Conservation (phyloP, 495 filamentous ascomycete species). For the Aspergillus diversus region DNA sequence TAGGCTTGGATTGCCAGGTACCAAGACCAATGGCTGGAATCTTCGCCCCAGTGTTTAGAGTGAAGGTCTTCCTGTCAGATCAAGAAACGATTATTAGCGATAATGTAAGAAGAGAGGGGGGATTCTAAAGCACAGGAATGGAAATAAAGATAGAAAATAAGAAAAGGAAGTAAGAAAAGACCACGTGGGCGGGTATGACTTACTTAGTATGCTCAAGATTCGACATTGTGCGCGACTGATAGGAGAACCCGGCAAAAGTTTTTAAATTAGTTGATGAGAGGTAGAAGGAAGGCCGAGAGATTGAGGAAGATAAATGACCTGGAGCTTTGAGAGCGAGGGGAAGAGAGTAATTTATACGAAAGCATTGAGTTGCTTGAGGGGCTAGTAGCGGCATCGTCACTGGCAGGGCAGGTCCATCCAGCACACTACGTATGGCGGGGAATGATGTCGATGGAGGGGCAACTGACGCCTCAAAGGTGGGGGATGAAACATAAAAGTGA, state of each 20-base stretch:
- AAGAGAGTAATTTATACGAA: constrained; percentile 21
- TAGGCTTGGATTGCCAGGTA: constrained; percentile 75
- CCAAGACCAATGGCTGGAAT: constrained; percentile 84
- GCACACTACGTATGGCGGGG: constrained; percentile 10
- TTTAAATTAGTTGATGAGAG: constrained; percentile 5
- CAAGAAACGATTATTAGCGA: background rate
- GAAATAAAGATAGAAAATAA: background rate
- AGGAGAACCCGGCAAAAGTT: background rate
- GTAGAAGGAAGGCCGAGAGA: constrained; percentile 5
- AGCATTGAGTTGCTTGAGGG: background rate
- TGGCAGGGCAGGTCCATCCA: constrained; percentile 46
- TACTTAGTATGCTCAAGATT: constrained; percentile 47
- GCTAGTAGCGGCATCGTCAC: constrained; percentile 1
- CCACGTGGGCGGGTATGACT: constrained; percentile 20
- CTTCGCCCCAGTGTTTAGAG: constrained; percentile 77
- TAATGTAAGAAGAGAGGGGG: background rate
- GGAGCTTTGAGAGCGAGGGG: background rate
- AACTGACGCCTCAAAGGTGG: constrained; percentile 13
- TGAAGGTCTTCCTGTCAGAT: constrained; percentile 60
- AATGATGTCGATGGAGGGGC: constrained; percentile 31
- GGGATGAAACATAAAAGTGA: background rate
- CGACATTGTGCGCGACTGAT: constrained; percentile 41
- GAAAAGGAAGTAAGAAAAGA: background rate
- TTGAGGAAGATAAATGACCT: constrained; percentile 4
- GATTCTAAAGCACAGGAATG: no score